Evolutionary conservation across 2,329 filamentous ascomycete genomes (phyloP).

Genomic region (Tolypocladium album): DNA sequence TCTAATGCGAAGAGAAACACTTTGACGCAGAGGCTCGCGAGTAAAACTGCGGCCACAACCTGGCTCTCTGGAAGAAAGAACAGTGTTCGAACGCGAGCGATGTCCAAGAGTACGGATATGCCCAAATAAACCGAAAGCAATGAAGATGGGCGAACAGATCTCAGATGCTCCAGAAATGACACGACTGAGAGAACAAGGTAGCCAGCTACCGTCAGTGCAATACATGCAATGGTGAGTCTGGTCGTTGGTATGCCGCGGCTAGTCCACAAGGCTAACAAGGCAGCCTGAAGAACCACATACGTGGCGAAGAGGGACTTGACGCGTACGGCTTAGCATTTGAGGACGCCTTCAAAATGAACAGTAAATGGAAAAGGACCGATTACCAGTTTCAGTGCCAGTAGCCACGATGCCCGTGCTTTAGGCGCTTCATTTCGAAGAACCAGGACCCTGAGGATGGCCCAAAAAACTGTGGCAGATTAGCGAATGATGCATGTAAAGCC

Average conservation of each 20-base stretch:
- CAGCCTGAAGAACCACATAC: conserved; percentile 7
- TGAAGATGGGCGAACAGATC: conserved; percentile 20
- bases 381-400: conserved; percentile 7
- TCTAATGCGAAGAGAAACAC: conserved; percentile 17
- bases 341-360: not conserved
- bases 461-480: conserved; percentile 1
- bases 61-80: conserved; percentile 15
- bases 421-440: conserved; percentile 1
- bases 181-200: conserved; percentile 7
- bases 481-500: not conserved
- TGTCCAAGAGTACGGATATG: conserved; percentile 18
- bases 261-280: conserved; percentile 9
- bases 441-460: conserved; percentile 1
- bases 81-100: conserved; percentile 18
- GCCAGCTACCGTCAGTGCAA: conserved; percentile 7
- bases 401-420: conserved; percentile 7
- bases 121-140: conserved; percentile 19
- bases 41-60: conserved; percentile 12
- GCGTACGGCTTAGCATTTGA: not conserved
- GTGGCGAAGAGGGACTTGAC: not conserved
- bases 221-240: conserved; percentile 7
- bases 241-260: conserved; percentile 5
- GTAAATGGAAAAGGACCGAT: not conserved
- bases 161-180: conserved; percentile 20
- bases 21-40: conserved; percentile 16